Evolutionary conservation across 805 yeast species (phyloP).

Genomic region (Wickerhamomyces bovis): DNA sequence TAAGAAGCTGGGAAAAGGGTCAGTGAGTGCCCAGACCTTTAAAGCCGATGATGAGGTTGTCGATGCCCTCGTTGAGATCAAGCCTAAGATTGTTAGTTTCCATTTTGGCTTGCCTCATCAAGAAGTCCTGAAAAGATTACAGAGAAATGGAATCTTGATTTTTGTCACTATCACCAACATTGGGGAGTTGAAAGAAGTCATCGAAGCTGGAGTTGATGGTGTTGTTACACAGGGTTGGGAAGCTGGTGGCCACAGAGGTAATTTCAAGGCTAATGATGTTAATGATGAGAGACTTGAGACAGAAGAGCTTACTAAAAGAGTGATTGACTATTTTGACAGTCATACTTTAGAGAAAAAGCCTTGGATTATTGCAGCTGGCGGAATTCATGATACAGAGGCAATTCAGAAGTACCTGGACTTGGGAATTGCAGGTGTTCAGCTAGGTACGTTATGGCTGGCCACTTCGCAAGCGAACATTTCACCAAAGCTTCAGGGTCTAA

Average conservation of each 20-base stretch:
- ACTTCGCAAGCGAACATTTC: conserved; percentile 15
- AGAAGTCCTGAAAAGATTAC: conserved; percentile 28
- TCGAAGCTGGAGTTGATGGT: conserved; percentile 37
- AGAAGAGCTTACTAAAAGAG: conserved; percentile 17
- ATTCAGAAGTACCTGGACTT: conserved; percentile 26
- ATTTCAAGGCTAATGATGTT: conserved; percentile 30
- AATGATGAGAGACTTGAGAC: conserved; percentile 31
- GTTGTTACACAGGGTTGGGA: conserved; percentile 52
- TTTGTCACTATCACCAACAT: conserved; percentile 43
- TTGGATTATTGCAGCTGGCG: conserved; percentile 47
- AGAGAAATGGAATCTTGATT: conserved; percentile 33
- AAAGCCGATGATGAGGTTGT: conserved; percentile 13
- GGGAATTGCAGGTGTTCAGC: conserved; percentile 50
- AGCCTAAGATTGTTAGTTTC: conserved; percentile 45
- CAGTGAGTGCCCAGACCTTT: conserved; percentile 13
- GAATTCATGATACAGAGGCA: conserved; percentile 33
- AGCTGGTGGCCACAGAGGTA: conserved; percentile 65
- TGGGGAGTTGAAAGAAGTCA: conserved; percentile 32
- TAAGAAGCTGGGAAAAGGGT: neutral
- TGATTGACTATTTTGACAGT: conserved; percentile 17
- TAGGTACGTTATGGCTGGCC: conserved; percentile 46
- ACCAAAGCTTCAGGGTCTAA: neutral
- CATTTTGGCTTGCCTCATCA: conserved; percentile 44
- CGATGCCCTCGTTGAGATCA: conserved; percentile 12
- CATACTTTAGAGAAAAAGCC: conserved; percentile 9